Conservation (phyloP, 2,329 filamentous ascomycete species). For the Arthrinium puccinioides region DNA sequence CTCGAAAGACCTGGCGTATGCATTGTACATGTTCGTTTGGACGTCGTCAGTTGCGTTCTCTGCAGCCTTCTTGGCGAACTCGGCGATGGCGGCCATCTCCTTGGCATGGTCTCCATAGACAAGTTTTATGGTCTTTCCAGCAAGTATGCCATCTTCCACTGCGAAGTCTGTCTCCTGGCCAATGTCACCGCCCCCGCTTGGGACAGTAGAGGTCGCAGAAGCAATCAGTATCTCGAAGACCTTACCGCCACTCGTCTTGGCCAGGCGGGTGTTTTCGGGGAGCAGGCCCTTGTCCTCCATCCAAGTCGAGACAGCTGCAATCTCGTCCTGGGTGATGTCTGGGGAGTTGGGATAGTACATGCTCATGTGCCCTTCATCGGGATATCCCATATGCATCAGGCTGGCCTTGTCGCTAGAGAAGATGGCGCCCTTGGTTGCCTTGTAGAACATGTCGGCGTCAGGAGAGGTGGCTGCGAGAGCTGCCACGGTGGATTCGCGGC, state of each 20-base stretch:
- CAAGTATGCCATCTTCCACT: conserved; percentile 49
- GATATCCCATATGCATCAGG: conserved; percentile 69
- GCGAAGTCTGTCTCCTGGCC: conserved; percentile 57
- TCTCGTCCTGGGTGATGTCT: conserved; percentile 67
- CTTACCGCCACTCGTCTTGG: conserved; percentile 52
- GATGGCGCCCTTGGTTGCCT: conserved; percentile 63
- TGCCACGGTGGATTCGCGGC: conserved; percentile 55
- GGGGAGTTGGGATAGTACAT: conserved; percentile 76
- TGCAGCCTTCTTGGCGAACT: conserved; percentile 61
- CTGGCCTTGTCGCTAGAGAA: conserved; percentile 59
- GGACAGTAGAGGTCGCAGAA: conserved; percentile 55
- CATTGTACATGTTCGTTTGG: conserved; percentile 52
- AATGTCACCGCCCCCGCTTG: conserved; percentile 58
- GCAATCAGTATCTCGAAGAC: conserved; percentile 70
- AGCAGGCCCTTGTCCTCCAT: conserved; percentile 66
- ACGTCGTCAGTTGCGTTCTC: conserved; percentile 66
- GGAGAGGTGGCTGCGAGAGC: conserved; percentile 55
- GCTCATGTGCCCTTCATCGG: conserved; percentile 68
- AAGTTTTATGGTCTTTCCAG: conserved; percentile 62
- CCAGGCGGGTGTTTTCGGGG: conserved; percentile 69
- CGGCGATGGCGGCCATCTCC: conserved; percentile 63
- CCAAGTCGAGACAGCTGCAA: conserved; percentile 64
- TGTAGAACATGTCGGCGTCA: conserved; percentile 57
- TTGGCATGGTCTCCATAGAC: conserved; percentile 68
- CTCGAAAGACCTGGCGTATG: conserved; percentile 69